Conservation (phyloP, 2,329 filamentous ascomycete genomes). For the Penicillium paneum region DNA sequence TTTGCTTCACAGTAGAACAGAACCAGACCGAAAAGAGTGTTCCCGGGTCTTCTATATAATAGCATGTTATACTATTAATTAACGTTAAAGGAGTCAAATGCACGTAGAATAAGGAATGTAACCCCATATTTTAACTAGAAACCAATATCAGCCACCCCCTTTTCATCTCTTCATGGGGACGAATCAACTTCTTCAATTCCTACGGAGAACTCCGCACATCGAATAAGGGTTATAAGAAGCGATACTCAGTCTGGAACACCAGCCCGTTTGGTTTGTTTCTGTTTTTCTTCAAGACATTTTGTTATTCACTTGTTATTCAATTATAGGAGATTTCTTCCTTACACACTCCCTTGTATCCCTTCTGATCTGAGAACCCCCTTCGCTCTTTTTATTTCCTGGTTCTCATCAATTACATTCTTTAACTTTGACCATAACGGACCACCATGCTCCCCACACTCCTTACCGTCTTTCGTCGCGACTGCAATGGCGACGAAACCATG, state of each 20-base stretch:
- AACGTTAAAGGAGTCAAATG: not conserved
- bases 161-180: not conserved
- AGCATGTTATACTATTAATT: not conserved
- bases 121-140: not conserved
- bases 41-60: no score
- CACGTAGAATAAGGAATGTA: not conserved
- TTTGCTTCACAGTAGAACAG: no score
- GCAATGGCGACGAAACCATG: conserved; percentile 5
- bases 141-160: conserved; percentile 6
- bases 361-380: not conserved
- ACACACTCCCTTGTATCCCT: not conserved
- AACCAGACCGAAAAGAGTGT: no score
- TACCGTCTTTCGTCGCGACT: conserved; percentile 4
- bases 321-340: not conserved
- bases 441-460: conserved; percentile 3
- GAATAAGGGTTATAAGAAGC: not conserved
- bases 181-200: not conserved
- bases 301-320: not conserved
- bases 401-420: not conserved
- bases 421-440: not conserved
- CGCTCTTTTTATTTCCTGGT: not conserved
- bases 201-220: not conserved
- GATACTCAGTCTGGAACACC: not conserved
- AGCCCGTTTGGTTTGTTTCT: not conserved
- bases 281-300: not conserved